Conservation (phyloP, 1,139 yeast genomes). For the Kodamaea anthophila region DNA sequence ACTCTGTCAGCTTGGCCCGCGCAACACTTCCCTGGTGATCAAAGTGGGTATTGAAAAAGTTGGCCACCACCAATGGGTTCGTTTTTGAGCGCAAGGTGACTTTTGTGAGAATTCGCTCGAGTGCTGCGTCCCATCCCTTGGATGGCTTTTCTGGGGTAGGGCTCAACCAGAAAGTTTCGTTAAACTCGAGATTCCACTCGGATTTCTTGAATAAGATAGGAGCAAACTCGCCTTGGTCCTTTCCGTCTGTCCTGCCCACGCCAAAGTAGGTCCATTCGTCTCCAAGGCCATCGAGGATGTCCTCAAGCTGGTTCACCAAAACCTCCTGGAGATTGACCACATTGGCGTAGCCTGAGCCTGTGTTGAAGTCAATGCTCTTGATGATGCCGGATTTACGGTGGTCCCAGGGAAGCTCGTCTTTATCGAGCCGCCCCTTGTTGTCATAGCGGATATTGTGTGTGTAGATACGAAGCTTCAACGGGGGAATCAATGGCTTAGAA, state of each 20-base stretch:
- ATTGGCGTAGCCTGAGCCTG: conserved; percentile 26
- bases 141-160: conserved; percentile 44
- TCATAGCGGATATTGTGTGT: conserved; percentile 52
- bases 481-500: neutral
- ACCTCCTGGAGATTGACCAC: conserved; percentile 53
- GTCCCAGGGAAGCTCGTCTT: conserved; percentile 41
- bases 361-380: conserved; percentile 30
- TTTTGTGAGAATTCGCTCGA: conserved; percentile 18
- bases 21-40: conserved; percentile 50
- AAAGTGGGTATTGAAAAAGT: conserved; percentile 53
- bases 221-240: conserved; percentile 37
- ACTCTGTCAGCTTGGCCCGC: conserved; percentile 37
- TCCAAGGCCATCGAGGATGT: conserved; percentile 33
- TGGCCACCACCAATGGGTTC: conserved; percentile 17
- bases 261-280: conserved; percentile 39
- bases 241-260: conserved; percentile 44
- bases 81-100: conserved; percentile 12
- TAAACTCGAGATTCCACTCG: conserved; percentile 32
- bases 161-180: conserved; percentile 38
- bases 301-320: conserved; percentile 44
- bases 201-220: conserved; percentile 34
- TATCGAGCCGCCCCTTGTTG: conserved; percentile 19
- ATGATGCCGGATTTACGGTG: conserved; percentile 32
- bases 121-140: conserved; percentile 22
- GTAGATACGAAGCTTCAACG: conserved; percentile 33